These are phyloP conservation scores for Nicotiana obtusifolia DNA, from an alignment of 257 asterid genomes.

Conservation along the genomic window DNA sequence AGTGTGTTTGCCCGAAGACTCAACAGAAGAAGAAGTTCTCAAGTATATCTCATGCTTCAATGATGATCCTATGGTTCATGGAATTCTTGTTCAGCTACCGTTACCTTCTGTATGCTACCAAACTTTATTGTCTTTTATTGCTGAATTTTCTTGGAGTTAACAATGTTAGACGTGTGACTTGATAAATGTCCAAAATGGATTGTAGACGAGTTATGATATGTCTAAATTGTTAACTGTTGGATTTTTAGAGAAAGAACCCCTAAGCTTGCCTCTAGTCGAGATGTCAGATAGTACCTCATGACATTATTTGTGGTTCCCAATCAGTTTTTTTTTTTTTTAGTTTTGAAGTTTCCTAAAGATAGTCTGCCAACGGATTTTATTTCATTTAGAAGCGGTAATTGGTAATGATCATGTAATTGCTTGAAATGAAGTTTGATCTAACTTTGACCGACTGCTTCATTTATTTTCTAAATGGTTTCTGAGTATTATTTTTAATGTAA, in stretches of 20 bases:
- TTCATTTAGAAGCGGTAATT: background rate
- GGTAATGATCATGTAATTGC: background rate
- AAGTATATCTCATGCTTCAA: slow-evolving; percentile 57
- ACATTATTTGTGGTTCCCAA: background rate
- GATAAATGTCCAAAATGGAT: background rate
- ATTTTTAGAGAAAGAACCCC: background rate
- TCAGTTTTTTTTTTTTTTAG: background rate
- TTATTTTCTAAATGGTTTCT: background rate
- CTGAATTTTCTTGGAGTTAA: background rate
- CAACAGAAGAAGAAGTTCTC: slow-evolving; percentile 74
- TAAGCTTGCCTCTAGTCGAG: background rate
- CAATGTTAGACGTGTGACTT: background rate
- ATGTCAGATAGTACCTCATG: background rate
- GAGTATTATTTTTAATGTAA: background rate
- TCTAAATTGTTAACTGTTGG: background rate
- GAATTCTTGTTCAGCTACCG: slow-evolving; percentile 98
- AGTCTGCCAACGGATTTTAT: background rate
- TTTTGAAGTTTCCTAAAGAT: background rate
- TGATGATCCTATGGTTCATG: slow-evolving; percentile 74
- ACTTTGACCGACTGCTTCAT: background rate
- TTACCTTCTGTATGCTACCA: slow-evolving; percentile 66
- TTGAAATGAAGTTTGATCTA: background rate
- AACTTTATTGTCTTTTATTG: background rate
- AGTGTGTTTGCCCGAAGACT: slow-evolving; percentile 64
- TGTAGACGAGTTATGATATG: background rate